A percentile compares a stretch with the other conserved stretches of the same genome.
These are phyloP conservation scores for Neopestalotiopsis sp. DNA, from an alignment of 2,329 filamentous ascomycete species.

Conservation along the genomic window DNA sequence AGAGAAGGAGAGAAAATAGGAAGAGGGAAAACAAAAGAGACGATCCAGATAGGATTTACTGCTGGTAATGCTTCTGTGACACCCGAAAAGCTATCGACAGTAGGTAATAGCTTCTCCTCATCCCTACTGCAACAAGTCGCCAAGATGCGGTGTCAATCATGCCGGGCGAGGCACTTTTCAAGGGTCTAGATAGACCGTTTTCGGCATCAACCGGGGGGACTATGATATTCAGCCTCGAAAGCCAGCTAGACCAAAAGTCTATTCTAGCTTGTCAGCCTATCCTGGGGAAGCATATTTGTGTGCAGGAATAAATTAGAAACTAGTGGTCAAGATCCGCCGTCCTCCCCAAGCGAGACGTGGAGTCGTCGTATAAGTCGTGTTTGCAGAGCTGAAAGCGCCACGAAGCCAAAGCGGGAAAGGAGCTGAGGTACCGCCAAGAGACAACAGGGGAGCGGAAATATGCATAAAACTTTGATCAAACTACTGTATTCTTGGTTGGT, in stretches of 20 bases:
- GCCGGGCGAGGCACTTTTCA: constrained; percentile 10
- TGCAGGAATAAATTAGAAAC: not conserved
- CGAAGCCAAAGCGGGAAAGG: constrained; percentile 13
- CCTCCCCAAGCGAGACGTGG: not conserved
- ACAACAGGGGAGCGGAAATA: not conserved
- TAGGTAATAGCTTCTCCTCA: not conserved
- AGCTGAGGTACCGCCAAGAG: constrained; percentile 12
- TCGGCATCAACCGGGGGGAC: too few relatives aligned
- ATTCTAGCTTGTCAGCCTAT: not conserved
- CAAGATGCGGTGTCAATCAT: not conserved
- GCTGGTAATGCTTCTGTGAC: not conserved
- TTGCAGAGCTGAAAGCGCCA: constrained; percentile 43
- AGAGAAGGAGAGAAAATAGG: not conserved
- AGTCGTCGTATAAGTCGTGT: constrained; percentile 12
- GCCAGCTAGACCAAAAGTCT: not conserved
- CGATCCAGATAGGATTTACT: not conserved
- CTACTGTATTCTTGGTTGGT: not conserved
- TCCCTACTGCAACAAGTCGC: too few relatives aligned
- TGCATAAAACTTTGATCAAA: not conserved
- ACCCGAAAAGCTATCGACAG: not conserved
- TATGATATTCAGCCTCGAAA: not conserved
- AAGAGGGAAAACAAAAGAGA: not conserved
- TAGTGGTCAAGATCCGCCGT: not conserved
- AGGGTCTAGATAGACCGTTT: not conserved
- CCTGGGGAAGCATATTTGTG: not conserved